Evolutionary conservation across 2,329 filamentous ascomycete genomes (phyloP).

Genomic region (Aureobasidium uvarum): DNA sequence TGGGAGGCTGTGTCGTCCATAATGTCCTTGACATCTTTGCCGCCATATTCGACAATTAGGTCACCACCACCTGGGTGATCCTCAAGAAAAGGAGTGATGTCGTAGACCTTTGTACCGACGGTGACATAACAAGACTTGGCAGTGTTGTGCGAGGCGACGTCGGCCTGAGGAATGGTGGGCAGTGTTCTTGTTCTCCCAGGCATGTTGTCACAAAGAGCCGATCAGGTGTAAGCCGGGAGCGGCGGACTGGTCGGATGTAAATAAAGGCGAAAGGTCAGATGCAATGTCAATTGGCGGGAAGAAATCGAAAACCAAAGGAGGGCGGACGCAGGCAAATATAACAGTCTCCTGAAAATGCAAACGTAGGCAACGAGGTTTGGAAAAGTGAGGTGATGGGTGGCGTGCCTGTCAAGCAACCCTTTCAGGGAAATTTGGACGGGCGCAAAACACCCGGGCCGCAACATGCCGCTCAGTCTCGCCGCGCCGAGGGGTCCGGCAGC

Average conservation of each 20-base stretch:
- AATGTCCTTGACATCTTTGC: slow-evolving; percentile 79
- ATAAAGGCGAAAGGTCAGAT: neutral
- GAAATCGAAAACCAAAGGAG: neutral
- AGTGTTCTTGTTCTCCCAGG: slow-evolving; percentile 74
- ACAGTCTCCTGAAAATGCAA: slow-evolving; percentile 7
- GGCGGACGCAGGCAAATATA: slow-evolving; percentile 10
- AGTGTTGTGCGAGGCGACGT: slow-evolving; percentile 78
- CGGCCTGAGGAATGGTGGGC: slow-evolving; percentile 75
- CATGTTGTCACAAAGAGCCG: slow-evolving; percentile 52
- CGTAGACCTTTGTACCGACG: slow-evolving; percentile 85
- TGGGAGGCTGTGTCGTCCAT: slow-evolving; percentile 82
- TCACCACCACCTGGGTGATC: slow-evolving; percentile 89
- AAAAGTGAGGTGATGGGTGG: slow-evolving; percentile 22
- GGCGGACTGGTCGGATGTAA: neutral
- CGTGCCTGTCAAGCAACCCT: slow-evolving; percentile 1
- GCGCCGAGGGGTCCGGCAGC: neutral
- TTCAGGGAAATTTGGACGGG: slow-evolving; percentile 16
- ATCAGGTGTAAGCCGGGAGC: slow-evolving; percentile 9
- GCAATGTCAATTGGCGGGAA: neutral
- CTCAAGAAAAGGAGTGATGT: slow-evolving; percentile 86
- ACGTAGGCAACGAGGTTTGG: slow-evolving; percentile 10
- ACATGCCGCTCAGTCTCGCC: slow-evolving; percentile 3
- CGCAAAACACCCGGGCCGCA: slow-evolving; percentile 13
- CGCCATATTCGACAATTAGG: slow-evolving; percentile 83
- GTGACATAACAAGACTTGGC: slow-evolving; percentile 89